Conservation (phyloP, 441 rosid species). For the Biscutella auriculata region DNA sequence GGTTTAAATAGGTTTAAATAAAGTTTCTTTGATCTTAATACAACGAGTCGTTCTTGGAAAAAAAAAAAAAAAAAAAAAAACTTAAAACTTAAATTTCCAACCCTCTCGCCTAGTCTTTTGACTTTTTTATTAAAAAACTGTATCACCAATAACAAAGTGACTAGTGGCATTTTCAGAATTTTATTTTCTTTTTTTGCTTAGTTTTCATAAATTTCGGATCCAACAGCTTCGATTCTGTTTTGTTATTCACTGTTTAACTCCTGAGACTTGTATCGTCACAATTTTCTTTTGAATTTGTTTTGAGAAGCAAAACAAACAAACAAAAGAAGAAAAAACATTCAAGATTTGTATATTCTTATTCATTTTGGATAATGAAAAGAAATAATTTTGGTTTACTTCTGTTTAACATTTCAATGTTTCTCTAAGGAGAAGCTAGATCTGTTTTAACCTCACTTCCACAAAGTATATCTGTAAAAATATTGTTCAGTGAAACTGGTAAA, state of each 20-base stretch:
- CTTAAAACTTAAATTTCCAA: too few species aligned
- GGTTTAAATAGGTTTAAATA: too few species aligned
- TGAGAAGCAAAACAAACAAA: not conserved
- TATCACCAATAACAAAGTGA: not conserved
- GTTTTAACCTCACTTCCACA: not conserved
- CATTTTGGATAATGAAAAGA: not conserved
- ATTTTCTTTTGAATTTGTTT: not conserved
- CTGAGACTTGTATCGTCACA: not conserved
- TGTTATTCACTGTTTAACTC: not conserved
- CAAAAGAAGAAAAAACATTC: not conserved
- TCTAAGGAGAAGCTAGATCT: not conserved
- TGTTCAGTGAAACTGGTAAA: conserved; percentile 1
- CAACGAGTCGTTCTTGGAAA: too few species aligned
- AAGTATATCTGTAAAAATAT: not conserved
- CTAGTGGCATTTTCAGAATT: conserved; percentile 11
- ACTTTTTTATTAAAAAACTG: not conserved
- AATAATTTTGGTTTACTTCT: not conserved
- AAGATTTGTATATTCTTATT: not conserved
- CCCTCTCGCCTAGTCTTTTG: conserved; percentile 1
- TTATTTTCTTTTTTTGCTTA: too few species aligned
- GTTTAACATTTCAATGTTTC: not conserved
- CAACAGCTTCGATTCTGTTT: not conserved
- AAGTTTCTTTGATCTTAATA: too few species aligned
- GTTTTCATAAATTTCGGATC: conserved; percentile 20
- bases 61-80: too few species aligned